Evolutionary conservation across 805 yeast species (phyloP).

Genomic region (Danielozyma ontarioensis): DNA sequence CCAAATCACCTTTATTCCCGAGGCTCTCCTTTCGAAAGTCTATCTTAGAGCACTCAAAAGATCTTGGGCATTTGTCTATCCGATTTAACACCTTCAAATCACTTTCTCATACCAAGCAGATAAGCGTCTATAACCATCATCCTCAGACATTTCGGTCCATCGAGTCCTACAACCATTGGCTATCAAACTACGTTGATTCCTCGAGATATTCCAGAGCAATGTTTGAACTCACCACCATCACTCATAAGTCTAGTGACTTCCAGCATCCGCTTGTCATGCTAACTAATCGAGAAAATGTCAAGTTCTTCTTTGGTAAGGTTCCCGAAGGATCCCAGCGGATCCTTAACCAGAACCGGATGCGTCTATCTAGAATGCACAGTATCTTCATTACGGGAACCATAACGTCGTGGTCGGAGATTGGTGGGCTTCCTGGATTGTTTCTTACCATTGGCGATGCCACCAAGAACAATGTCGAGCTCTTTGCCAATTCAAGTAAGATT

Average conservation of each 20-base stretch:
- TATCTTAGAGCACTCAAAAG: no score
- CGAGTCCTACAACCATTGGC: not conserved
- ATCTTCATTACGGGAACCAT: conserved; percentile 77
- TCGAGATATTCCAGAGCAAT: conserved; percentile 16
- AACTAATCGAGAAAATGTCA: conserved; percentile 43
- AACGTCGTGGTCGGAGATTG: conserved; percentile 63
- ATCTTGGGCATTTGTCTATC: no score
- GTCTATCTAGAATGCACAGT: conserved; percentile 53
- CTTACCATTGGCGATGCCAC: conserved; percentile 81
- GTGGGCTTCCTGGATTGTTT: conserved; percentile 91
- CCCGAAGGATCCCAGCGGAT: conserved; percentile 86
- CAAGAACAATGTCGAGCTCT: conserved; percentile 48
- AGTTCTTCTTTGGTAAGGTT: conserved; percentile 70
- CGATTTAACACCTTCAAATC: no score
- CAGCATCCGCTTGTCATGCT: conserved; percentile 52
- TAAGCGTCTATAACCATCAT: not conserved
- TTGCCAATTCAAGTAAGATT: conserved; percentile 33
- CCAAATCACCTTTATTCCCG: no score
- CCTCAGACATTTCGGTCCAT: not conserved
- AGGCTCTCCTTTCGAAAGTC: no score
- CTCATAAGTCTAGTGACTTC: conserved; percentile 53
- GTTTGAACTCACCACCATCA: conserved; percentile 47
- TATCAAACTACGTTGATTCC: not conserved
- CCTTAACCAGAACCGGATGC: conserved; percentile 54
- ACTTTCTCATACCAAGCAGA: no score